Evolutionary conservation across 352 stramenopile species (phyloP).

Genomic region (Phytophthora pini): DNA sequence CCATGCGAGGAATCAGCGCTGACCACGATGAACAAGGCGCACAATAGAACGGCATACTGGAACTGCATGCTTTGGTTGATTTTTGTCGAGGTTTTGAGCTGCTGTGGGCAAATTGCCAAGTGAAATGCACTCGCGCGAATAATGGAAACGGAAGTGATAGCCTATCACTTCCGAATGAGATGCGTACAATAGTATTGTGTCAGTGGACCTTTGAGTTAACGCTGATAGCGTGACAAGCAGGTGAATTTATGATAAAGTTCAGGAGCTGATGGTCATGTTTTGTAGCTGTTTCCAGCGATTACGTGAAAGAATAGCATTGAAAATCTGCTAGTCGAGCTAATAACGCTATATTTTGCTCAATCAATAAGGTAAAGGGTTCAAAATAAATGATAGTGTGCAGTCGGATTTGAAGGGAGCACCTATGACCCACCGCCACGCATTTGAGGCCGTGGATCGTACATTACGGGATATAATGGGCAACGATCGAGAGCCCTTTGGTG

Average conservation of each 20-base stretch:
- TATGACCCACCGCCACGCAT: too few relatives aligned
- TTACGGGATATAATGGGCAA: too few relatives aligned
- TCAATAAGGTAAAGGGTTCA: too few relatives aligned
- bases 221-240: background rate
- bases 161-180: background rate
- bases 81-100: background rate
- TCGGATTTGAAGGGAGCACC: too few relatives aligned
- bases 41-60: background rate
- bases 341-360: too few relatives aligned
- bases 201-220: background rate
- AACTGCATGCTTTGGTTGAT: background rate
- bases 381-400: too few relatives aligned
- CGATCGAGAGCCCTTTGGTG: too few relatives aligned
- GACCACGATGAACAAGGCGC: background rate
- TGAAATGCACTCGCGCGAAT: background rate
- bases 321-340: too few relatives aligned
- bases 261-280: background rate
- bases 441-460: too few relatives aligned
- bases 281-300: background rate
- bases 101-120: background rate
- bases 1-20: background rate
- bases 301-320: background rate
- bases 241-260: background rate
- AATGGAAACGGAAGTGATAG: background rate
- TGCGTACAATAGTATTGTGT: background rate